Percentiles rank a stretch among this genome's conserved stretches.
These are phyloP conservation scores for Rubus idaeus DNA, from an alignment of 306 rosid species.

Conservation along the genomic window DNA sequence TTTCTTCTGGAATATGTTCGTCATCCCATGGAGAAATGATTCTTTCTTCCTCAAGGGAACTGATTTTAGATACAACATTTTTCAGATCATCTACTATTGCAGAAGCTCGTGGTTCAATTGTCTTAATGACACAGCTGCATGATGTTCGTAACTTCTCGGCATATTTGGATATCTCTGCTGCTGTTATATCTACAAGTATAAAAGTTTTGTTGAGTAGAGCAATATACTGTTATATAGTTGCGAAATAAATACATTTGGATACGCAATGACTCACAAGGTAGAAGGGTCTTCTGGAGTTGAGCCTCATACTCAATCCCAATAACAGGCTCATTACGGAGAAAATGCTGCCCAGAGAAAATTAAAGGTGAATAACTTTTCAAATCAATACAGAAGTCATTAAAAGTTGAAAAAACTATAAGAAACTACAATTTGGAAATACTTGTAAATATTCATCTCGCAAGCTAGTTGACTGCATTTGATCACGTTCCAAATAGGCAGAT, in stretches of 20 bases:
- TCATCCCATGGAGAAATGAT: slow-evolving; percentile 75
- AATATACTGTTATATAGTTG: slow-evolving; percentile 12
- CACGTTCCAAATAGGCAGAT: slow-evolving; percentile 96
- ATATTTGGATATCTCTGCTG: slow-evolving; percentile 71
- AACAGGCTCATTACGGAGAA: slow-evolving; percentile 84
- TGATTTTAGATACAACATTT: slow-evolving; percentile 61
- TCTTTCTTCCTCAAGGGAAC: slow-evolving; percentile 67
- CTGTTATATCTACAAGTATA: slow-evolving; percentile 57
- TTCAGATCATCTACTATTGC: slow-evolving; percentile 74
- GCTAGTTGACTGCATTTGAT: slow-evolving; percentile 93
- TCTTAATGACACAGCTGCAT: slow-evolving; percentile 89
- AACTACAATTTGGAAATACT: slow-evolving; percentile 38
- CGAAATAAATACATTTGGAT: slow-evolving; percentile 8
- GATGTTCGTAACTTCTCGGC: slow-evolving; percentile 71
- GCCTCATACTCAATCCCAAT: slow-evolving; percentile 95
- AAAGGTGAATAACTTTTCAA: slow-evolving; percentile 12
- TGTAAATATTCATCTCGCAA: slow-evolving; percentile 89
- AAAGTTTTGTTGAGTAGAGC: slow-evolving; percentile 30
- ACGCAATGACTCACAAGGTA: slow-evolving; percentile 68
- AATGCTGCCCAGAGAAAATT: slow-evolving; percentile 63
- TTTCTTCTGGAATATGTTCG: slow-evolving; percentile 90
- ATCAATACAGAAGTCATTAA: slow-evolving; percentile 17
- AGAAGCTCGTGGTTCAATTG: slow-evolving; percentile 81
- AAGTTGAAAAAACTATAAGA: slow-evolving; percentile 10
- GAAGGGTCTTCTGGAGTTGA: slow-evolving; percentile 93